phyloP scores from a whole-genome alignment of 2,329 filamentous ascomycete genomes.

The Incumbomyces lentus region DNA sequence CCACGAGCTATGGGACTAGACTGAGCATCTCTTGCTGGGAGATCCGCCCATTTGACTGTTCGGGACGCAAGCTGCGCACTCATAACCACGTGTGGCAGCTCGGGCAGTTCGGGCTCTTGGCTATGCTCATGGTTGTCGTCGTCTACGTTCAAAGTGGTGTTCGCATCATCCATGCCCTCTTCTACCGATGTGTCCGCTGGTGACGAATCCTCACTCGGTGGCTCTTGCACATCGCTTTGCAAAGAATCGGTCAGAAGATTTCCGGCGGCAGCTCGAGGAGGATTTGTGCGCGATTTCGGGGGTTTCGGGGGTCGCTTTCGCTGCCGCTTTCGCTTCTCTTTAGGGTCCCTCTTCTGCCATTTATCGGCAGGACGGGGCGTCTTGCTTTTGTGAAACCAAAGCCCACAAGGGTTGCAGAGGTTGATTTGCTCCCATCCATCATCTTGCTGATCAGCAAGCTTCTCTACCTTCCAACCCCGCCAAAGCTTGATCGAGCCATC shows the following conservation, averaged over 20 bases:
- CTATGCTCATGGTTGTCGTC: slow-evolving; percentile 27
- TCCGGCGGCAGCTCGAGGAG: slow-evolving; percentile 23
- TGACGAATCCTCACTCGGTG: slow-evolving; percentile 29
- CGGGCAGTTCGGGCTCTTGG: slow-evolving; percentile 27
- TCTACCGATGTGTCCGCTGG: slow-evolving; percentile 19
- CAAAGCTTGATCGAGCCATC: slow-evolving; percentile 56
- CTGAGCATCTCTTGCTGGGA: slow-evolving; percentile 40
- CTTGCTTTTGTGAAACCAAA: slow-evolving; percentile 87
- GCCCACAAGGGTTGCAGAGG: slow-evolving; percentile 90
- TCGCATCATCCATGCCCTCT: slow-evolving; percentile 16
- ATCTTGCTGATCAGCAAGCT: slow-evolving; percentile 56
- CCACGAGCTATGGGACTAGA: slow-evolving; percentile 48
- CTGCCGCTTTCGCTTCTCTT: slow-evolving; percentile 33
- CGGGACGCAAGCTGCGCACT: slow-evolving; percentile 30
- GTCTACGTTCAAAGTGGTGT: slow-evolving; percentile 24
- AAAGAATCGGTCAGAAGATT: slow-evolving; percentile 1
- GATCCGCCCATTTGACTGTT: slow-evolving; percentile 6
- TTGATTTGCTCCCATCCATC: slow-evolving; percentile 60
- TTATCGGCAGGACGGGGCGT: slow-evolving; percentile 70
- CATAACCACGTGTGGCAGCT: slow-evolving; percentile 34
- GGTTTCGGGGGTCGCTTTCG: slow-evolving; percentile 23
- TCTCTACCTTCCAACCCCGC: slow-evolving; percentile 65
- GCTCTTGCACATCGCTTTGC: slow-evolving; percentile 25
- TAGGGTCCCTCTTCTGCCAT: slow-evolving; percentile 59
- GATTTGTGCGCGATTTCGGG: slow-evolving; percentile 25